Conservation (phyloP, 2,329 filamentous ascomycete genomes). For the Zymoseptoria brevis region DNA sequence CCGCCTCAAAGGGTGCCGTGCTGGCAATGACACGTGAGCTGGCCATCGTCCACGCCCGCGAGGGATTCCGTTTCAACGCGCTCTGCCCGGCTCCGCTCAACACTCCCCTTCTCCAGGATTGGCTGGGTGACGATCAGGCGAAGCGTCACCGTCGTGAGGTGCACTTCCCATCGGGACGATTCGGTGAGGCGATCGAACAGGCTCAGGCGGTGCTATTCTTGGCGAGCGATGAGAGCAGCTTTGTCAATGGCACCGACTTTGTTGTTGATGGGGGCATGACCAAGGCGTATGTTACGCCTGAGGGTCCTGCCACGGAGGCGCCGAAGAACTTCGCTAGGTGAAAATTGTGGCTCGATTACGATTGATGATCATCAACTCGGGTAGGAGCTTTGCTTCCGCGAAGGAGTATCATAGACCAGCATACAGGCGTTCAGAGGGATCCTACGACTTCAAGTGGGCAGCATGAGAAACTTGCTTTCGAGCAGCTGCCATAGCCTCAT, state of each 20-base stretch:
- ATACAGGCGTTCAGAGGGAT: background rate
- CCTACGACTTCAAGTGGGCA: background rate
- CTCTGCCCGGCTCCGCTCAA: slow-evolving; percentile 87
- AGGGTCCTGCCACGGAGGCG: slow-evolving; percentile 47
- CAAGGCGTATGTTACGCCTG: slow-evolving; percentile 70
- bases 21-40: slow-evolving; percentile 83
- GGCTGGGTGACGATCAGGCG: slow-evolving; percentile 76
- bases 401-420: background rate
- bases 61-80: slow-evolving; percentile 83
- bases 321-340: slow-evolving; percentile 34
- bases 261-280: slow-evolving; percentile 94
- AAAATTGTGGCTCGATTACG: background rate
- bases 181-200: slow-evolving; percentile 90
- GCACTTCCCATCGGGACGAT: slow-evolving; percentile 80
- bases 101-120: slow-evolving; percentile 85
- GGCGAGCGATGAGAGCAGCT: slow-evolving; percentile 79
- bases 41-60: slow-evolving; percentile 83
- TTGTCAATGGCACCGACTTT: slow-evolving; percentile 86
- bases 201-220: slow-evolving; percentile 82
- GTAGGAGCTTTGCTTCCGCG: background rate
- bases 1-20: slow-evolving; percentile 87
- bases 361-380: background rate
- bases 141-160: slow-evolving; percentile 79
- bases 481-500: background rate
- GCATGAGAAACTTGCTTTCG: background rate